Conservation (phyloP, 2,329 filamentous ascomycete species). For the Fusarium sp. region DNA sequence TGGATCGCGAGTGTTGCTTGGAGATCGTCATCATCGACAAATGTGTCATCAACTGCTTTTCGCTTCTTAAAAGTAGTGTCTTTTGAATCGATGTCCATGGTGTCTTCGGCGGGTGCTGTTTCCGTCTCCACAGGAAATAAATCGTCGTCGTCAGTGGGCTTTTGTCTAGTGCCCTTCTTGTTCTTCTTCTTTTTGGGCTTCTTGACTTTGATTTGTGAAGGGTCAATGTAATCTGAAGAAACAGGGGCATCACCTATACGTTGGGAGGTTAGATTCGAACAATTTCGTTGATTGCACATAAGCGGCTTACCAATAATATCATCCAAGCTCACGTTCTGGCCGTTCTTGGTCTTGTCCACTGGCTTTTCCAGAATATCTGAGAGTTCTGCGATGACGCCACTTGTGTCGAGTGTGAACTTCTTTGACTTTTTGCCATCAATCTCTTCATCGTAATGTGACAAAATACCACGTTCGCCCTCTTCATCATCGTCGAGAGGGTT, state of each 20-base stretch:
- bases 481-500: constrained; percentile 82
- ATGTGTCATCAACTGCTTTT: constrained; percentile 73
- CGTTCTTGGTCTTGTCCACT: constrained; percentile 69
- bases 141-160: constrained; percentile 73
- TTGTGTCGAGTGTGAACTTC: constrained; percentile 85
- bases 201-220: constrained; percentile 89
- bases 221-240: constrained; percentile 87
- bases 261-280: constrained; percentile 20
- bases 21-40: constrained; percentile 93
- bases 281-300: background rate
- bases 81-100: constrained; percentile 83
- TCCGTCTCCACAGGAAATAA: constrained; percentile 63
- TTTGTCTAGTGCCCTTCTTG: constrained; percentile 81
- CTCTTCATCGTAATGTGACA: constrained; percentile 96
- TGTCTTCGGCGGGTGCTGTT: constrained; percentile 53
- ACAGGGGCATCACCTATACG: constrained; percentile 50
- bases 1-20: constrained; percentile 89
- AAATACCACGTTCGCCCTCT: constrained; percentile 73
- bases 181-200: constrained; percentile 95
- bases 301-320: constrained; percentile 71
- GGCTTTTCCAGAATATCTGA: constrained; percentile 67
- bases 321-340: constrained; percentile 82
- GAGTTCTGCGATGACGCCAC: constrained; percentile 76
- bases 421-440: constrained; percentile 91
- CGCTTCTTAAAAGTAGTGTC: constrained; percentile 67